These are phyloP conservation scores for Lactifluus pinguis DNA, from an alignment of 768 basidiomycete genomes.

Conservation along the genomic window DNA sequence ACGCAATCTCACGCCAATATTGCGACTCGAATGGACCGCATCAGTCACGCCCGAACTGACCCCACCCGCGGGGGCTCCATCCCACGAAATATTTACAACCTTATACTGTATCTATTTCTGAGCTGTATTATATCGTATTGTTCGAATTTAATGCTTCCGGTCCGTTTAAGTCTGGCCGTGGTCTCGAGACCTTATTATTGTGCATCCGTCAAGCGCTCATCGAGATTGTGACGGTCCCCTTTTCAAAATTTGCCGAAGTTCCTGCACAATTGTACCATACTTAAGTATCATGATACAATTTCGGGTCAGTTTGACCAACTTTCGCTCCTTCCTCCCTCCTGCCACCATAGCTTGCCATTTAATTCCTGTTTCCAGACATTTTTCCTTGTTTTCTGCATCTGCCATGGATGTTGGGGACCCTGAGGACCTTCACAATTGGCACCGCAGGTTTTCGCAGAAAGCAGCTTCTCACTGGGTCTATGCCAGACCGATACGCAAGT, in stretches of 20 bases:
- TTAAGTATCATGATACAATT: conserved; percentile 4
- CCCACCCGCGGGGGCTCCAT: too few species aligned
- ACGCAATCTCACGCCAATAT: background rate
- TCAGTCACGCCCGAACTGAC: background rate
- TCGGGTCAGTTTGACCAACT: background rate
- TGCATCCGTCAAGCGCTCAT: background rate
- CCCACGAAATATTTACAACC: background rate
- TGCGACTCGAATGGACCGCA: background rate
- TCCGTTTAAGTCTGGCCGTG: too few species aligned
- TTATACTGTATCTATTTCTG: background rate
- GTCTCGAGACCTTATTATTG: background rate
- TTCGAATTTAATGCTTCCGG: background rate
- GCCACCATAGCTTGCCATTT: background rate
- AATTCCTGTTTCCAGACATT: background rate
- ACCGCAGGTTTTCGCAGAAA: background rate
- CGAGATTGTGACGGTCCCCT: background rate
- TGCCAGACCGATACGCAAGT: conserved; percentile 54
- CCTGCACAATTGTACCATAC: background rate
- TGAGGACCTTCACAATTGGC: conserved; percentile 17
- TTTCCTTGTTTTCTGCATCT: background rate
- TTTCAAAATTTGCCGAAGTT: background rate
- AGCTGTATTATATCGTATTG: background rate
- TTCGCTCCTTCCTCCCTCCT: background rate
- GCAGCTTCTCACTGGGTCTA: conserved; percentile 38
- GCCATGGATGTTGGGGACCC: background rate